Percentiles rank a stretch among this genome's conserved stretches.
phyloP scores from a whole-genome alignment of 2,329 filamentous ascomycete species.

The Fusarium nisikadoi region DNA sequence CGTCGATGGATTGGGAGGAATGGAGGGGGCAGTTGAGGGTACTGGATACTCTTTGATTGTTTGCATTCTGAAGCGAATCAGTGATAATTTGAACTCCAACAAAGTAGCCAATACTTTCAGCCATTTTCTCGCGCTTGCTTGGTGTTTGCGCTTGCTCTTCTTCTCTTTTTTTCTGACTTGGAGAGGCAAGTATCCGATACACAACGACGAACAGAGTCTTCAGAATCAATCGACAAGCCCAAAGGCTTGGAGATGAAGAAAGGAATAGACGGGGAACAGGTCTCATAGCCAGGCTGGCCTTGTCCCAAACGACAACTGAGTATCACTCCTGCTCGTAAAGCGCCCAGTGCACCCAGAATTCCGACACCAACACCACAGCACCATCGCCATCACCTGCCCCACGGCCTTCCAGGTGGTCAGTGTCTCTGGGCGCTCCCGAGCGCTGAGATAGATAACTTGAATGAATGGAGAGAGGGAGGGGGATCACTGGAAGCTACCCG shows the following conservation, averaged over 20 bases:
- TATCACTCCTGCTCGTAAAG: conserved; percentile 3
- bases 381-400: conserved; percentile 1
- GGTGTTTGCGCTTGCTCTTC: conserved; percentile 16
- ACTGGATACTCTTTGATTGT: conserved; percentile 11
- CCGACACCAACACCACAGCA: neutral
- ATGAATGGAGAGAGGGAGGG: conserved; percentile 4
- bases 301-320: conserved; percentile 1
- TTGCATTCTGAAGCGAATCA: neutral
- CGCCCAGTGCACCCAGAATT: conserved; percentile 12
- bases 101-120: conserved; percentile 19
- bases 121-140: conserved; percentile 14
- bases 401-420: conserved; percentile 15
- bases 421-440: conserved; percentile 36
- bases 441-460: conserved; percentile 25
- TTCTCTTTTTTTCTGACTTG: neutral
- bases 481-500: conserved; percentile 34
- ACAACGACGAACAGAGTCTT: neutral
- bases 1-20: conserved; percentile 27
- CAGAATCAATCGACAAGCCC: neutral
- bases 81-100: neutral
- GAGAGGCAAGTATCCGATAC: conserved; percentile 23
- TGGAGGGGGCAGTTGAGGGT: conserved; percentile 15
- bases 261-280: conserved; percentile 13
- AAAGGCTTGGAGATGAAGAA: neutral
- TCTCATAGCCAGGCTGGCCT: conserved; percentile 1